Conservation (phyloP, 148 eudicot genomes). For the Heliamphora exappendiculata region DNA sequence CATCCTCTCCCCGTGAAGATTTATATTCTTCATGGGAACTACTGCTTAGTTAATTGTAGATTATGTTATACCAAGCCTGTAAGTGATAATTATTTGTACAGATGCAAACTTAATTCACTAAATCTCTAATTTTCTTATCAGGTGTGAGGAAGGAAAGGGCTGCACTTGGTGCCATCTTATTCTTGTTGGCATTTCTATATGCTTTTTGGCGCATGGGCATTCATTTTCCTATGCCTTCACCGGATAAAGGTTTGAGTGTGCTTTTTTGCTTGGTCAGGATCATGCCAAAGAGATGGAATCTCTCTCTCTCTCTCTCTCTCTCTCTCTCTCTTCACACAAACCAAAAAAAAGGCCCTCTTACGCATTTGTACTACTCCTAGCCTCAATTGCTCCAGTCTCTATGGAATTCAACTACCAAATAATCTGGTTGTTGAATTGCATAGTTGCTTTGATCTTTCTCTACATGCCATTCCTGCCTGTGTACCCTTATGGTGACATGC, state of each 20-base stretch:
- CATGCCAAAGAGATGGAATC: neutral
- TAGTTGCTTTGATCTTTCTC: neutral
- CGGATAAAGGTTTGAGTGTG: slow-evolving; percentile 65
- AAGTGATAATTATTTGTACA: neutral
- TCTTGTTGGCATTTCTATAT: slow-evolving; percentile 77
- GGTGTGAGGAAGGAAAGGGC: slow-evolving; percentile 94
- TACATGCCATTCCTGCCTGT: neutral
- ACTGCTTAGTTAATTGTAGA: neutral
- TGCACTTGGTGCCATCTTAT: slow-evolving; percentile 83
- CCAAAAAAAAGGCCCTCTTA: neutral
- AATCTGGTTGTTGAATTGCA: neutral
- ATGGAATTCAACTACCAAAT: neutral
- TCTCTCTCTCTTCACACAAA: neutral
- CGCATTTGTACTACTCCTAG: neutral
- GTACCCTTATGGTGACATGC: neutral
- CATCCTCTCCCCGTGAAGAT: neutral
- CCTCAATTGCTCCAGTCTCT: neutral
- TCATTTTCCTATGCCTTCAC: slow-evolving; percentile 99
- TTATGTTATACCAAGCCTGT: neutral
- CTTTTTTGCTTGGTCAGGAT: neutral
- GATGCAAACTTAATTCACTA: neutral
- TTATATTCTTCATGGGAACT: neutral
- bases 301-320: neutral
- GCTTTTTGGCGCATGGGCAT: slow-evolving; percentile 99
- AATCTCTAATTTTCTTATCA: slow-evolving; percentile 16